A percentile compares a stretch with the other conserved stretches of the same genome.
Conservation (phyloP, 2,329 filamentous ascomycete genomes). For the Monosporascus ibericus region DNA sequence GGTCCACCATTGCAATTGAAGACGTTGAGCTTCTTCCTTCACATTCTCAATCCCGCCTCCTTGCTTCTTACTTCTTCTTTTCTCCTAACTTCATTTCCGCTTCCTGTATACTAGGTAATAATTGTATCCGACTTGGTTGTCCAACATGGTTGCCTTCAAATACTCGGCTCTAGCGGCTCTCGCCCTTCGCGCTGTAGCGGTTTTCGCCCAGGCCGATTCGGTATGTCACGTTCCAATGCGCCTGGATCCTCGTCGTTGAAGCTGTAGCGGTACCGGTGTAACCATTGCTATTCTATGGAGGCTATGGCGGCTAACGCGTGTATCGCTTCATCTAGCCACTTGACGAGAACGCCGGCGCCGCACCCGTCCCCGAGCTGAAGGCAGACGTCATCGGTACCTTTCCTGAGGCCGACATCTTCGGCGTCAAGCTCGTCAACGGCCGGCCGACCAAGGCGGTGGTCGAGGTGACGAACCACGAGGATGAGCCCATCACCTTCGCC, state of each 20-base stretch:
- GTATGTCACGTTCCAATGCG: conserved; percentile 15
- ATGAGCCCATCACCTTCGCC: conserved; percentile 64
- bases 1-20: conserved; percentile 3
- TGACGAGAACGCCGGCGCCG: conserved; percentile 18
- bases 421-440: conserved; percentile 92
- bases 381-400: conserved; percentile 60
- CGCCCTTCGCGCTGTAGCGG: conserved; percentile 25
- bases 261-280: not conserved
- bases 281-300: not conserved
- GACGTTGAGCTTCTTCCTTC: conserved; percentile 8
- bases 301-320: not conserved
- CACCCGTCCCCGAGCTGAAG: conserved; percentile 42
- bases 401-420: conserved; percentile 76
- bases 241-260: not conserved
- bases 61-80: not conserved
- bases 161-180: conserved; percentile 28
- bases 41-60: conserved; percentile 2
- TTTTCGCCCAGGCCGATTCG: conserved; percentile 24
- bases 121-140: conserved; percentile 1
- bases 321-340: conserved; percentile 11
- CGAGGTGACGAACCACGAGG: conserved; percentile 79
- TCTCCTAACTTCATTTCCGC: not conserved
- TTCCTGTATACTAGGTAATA: not conserved
- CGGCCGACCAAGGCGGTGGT: conserved; percentile 77
- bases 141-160: conserved; percentile 27